Percentiles rank a stretch among this genome's conserved stretches.
Conservation (phyloP, 2,329 filamentous ascomycete genomes). For the Aureobasidium sp. region DNA sequence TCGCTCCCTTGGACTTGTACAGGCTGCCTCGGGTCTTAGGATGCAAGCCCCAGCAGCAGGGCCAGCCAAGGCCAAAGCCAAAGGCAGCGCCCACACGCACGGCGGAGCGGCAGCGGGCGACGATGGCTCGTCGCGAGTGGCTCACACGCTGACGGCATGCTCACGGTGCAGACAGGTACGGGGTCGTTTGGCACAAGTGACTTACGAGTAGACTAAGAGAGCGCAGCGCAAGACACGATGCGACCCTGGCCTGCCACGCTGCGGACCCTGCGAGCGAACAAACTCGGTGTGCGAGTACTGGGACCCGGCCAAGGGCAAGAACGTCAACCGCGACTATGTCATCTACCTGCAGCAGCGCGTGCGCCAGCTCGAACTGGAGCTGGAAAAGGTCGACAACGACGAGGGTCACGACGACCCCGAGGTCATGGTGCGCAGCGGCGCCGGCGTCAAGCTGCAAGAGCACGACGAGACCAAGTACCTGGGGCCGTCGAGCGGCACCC, state of each 20-base stretch:
- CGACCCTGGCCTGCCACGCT: constrained; percentile 85
- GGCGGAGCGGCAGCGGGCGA: neutral
- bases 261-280: constrained; percentile 84
- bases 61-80: neutral
- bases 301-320: constrained; percentile 77
- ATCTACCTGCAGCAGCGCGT: constrained; percentile 85
- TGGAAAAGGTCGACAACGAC: constrained; percentile 71
- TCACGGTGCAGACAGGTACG: constrained; percentile 66
- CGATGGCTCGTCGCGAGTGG: constrained; percentile 54
- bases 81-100: neutral
- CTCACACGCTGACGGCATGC: constrained; percentile 73
- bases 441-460: constrained; percentile 70
- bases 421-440: constrained; percentile 78
- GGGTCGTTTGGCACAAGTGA: too few species aligned
- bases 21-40: neutral
- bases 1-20: neutral
- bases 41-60: constrained; percentile 13
- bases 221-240: constrained; percentile 90
- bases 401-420: constrained; percentile 67
- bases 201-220: neutral
- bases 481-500: constrained; percentile 89
- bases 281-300: constrained; percentile 92
- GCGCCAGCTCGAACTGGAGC: constrained; percentile 70
- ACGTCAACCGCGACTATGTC: constrained; percentile 86
- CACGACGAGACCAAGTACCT: constrained; percentile 85